phyloP scores from a whole-genome alignment of 345 rosid species.

The Citrus medica region DNA sequence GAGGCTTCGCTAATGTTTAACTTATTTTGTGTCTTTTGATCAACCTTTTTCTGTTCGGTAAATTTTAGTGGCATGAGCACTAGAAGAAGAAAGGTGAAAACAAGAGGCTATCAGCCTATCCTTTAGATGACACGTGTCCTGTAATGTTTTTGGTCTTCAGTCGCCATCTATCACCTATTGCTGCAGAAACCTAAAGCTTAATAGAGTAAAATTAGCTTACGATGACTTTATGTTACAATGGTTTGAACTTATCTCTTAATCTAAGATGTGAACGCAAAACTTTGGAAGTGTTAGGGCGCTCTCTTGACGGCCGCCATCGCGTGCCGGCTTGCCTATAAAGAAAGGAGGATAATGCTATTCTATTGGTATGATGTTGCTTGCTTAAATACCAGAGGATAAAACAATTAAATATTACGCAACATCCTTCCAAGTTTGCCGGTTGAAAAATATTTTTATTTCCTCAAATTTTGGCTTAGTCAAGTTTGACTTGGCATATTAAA shows the following conservation, averaged over 20 bases:
- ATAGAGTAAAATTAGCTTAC: no score
- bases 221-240: no score
- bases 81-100: background rate
- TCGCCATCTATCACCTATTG: background rate
- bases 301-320: background rate
- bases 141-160: no score
- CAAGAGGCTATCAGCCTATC: background rate
- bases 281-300: no score
- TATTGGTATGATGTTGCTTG: background rate
- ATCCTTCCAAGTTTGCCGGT: conserved; percentile 14
- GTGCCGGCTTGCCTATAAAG: background rate
- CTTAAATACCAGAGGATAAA: background rate
- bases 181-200: background rate
- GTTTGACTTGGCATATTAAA: background rate
- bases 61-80: conserved; percentile 28
- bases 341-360: background rate
- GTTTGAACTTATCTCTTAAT: no score
- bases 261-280: no score
- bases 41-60: background rate
- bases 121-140: background rate
- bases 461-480: background rate
- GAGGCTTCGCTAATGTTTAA: background rate
- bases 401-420: background rate
- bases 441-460: background rate
- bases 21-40: background rate